Evolutionary conservation across 2,329 filamentous ascomycete genomes (phyloP).

Genomic region (Dryadomyces quercus-mongolicae): DNA sequence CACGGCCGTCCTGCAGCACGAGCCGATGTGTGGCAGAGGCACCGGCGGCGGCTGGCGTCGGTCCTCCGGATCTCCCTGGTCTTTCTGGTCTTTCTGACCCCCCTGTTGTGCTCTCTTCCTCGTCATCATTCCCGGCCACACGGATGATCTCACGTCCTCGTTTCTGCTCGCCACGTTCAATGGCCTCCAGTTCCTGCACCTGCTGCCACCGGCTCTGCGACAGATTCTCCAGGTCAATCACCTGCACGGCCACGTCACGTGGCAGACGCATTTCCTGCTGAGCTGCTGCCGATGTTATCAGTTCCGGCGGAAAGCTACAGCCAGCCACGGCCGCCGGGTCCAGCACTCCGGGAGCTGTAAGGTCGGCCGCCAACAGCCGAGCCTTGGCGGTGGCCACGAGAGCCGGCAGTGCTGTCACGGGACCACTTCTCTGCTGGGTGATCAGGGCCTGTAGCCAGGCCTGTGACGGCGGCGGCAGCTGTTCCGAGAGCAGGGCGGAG

Average conservation of each 20-base stretch:
- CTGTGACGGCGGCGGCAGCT: constrained; percentile 37
- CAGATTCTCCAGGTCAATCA: constrained; percentile 79
- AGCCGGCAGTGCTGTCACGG: constrained; percentile 51
- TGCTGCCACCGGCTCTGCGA: constrained; percentile 73
- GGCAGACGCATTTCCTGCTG: constrained; percentile 43
- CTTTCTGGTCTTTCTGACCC: constrained; percentile 3
- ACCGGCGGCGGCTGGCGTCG: constrained; percentile 5
- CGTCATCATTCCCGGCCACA: constrained; percentile 37
- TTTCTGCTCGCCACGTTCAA: constrained; percentile 60
- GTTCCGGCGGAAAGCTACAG: constrained; percentile 39
- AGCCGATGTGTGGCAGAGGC: constrained; percentile 56
- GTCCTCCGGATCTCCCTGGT: constrained; percentile 2
- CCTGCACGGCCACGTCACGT: constrained; percentile 61
- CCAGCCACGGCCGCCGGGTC: constrained; percentile 23
- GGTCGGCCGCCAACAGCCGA: constrained; percentile 66
- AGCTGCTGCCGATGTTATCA: constrained; percentile 30
- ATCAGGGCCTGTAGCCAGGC: constrained; percentile 55
- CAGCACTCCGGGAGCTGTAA: constrained; percentile 48
- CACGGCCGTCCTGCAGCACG: constrained; percentile 67
- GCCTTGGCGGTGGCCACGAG: constrained; percentile 70
- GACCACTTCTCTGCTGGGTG: constrained; percentile 28
- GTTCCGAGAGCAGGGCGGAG: constrained; percentile 35
- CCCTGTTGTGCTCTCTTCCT: constrained; percentile 16
- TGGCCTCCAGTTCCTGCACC: constrained; percentile 66
- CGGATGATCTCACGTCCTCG: constrained; percentile 74